phyloP scores from a whole-genome alignment of 2,329 filamentous ascomycete genomes.

The Ceratocystis smalleyi region DNA sequence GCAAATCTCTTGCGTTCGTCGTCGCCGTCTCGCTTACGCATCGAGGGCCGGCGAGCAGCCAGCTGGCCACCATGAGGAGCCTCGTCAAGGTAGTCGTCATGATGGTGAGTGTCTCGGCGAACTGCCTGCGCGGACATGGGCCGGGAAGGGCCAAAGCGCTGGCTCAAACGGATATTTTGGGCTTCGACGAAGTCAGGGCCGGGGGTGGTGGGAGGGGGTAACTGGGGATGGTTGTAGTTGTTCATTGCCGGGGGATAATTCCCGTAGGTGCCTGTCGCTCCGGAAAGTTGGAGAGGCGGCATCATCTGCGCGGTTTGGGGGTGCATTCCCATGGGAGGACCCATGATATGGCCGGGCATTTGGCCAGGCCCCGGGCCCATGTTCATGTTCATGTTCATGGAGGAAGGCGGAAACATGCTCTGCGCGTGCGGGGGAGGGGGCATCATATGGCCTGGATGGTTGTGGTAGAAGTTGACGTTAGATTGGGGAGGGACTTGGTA shows the following conservation, averaged over 20 bases:
- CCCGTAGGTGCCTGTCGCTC: neutral
- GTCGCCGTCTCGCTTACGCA: slow-evolving; percentile 10
- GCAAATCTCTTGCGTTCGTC: slow-evolving; percentile 11
- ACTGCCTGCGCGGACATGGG: slow-evolving; percentile 12
- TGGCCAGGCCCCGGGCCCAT: slow-evolving; percentile 8
- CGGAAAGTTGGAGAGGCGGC: slow-evolving; percentile 5
- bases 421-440: slow-evolving; percentile 1
- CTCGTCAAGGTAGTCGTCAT: slow-evolving; percentile 9
- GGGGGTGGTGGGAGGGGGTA: neutral
- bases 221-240: slow-evolving; percentile 11
- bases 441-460: slow-evolving; percentile 10
- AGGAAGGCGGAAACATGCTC: slow-evolving; percentile 8
- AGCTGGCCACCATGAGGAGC: slow-evolving; percentile 5
- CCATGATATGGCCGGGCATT: slow-evolving; percentile 6
- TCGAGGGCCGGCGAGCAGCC: slow-evolving; percentile 8
- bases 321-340: slow-evolving; percentile 9
- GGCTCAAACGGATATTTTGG: slow-evolving; percentile 9
- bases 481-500: neutral
- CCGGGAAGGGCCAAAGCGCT: slow-evolving; percentile 10
- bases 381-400: slow-evolving; percentile 15
- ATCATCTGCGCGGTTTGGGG: slow-evolving; percentile 11
- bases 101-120: slow-evolving; percentile 12
- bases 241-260: slow-evolving; percentile 8
- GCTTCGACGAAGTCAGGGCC: slow-evolving; percentile 8
- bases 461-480: slow-evolving; percentile 9